These are phyloP conservation scores for Murraya koenigii DNA, from an alignment of 345 rosid genomes.

Conservation along the genomic window DNA sequence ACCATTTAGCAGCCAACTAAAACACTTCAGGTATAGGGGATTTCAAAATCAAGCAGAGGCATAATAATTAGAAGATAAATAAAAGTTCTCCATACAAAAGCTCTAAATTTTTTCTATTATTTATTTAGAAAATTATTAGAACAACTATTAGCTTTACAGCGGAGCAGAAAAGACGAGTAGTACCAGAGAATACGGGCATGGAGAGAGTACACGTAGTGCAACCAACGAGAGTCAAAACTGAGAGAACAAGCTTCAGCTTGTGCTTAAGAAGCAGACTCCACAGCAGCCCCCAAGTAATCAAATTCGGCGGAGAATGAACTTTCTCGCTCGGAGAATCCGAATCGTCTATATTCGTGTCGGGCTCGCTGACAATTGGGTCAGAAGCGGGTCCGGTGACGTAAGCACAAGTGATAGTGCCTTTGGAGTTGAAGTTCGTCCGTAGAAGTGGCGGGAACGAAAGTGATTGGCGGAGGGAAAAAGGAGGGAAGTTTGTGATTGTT, in stretches of 20 bases:
- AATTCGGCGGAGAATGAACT: slow-evolving; percentile 30
- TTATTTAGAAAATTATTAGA: not conserved
- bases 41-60: not conserved
- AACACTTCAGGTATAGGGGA: no score
- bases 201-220: slow-evolving; percentile 84
- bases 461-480: slow-evolving; percentile 19
- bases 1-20: not conserved
- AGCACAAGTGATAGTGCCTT: slow-evolving; percentile 39
- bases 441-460: slow-evolving; percentile 36
- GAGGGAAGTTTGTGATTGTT: slow-evolving; percentile 8
- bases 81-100: not conserved
- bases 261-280: slow-evolving; percentile 61
- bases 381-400: slow-evolving; percentile 78
- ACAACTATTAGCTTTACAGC: not conserved
- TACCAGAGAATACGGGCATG: slow-evolving; percentile 89
- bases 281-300: slow-evolving; percentile 62
- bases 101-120: not conserved
- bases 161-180: not conserved
- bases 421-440: slow-evolving; percentile 16
- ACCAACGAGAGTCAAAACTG: slow-evolving; percentile 56
- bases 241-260: slow-evolving; percentile 51
- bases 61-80: not conserved
- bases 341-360: slow-evolving; percentile 42
- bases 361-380: slow-evolving; percentile 57
- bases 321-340: slow-evolving; percentile 30